phyloP scores from a whole-genome alignment of 2,329 filamentous ascomycete genomes.

The Penicillium sp. region DNA sequence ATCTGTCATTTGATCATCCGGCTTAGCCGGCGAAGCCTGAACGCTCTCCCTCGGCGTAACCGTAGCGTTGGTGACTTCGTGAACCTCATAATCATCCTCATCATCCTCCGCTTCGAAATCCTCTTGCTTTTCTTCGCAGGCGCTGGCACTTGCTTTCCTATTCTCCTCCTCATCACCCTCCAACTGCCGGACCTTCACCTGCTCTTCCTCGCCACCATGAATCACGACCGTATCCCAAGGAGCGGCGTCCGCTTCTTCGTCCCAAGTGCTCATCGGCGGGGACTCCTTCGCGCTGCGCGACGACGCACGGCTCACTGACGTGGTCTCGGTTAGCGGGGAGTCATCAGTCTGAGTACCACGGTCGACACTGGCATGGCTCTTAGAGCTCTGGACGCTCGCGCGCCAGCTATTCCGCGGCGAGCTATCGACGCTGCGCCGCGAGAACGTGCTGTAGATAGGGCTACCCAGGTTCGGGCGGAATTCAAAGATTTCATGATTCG shows the following conservation, averaged over 20 bases:
- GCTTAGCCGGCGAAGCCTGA: constrained; percentile 17
- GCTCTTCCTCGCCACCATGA: constrained; percentile 15
- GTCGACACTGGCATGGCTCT: constrained; percentile 59
- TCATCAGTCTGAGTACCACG: constrained; percentile 71
- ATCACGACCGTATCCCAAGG: constrained; percentile 30
- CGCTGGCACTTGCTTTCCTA: constrained; percentile 11
- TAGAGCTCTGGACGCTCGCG: constrained; percentile 67
- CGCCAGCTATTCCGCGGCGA: constrained; percentile 64
- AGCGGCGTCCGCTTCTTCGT: constrained; percentile 19
- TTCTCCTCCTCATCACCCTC: constrained; percentile 12
- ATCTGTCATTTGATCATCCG: constrained; percentile 52
- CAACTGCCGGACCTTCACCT: constrained; percentile 5
- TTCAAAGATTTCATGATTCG: constrained; percentile 78
- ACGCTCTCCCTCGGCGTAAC: constrained; percentile 50
- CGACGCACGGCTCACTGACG: constrained; percentile 37
- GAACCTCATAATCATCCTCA: constrained; percentile 37
- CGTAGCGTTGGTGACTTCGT: constrained; percentile 57
- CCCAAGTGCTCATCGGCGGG: constrained; percentile 22
- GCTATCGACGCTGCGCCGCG: constrained; percentile 70
- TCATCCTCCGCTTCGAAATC: constrained; percentile 18
- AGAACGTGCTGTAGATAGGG: constrained; percentile 62
- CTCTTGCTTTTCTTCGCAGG: constrained; percentile 14
- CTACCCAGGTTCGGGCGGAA: constrained; percentile 76
- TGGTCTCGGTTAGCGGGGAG: constrained; percentile 27
- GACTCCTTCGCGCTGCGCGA: constrained; percentile 35